Evolutionary conservation across 2,329 filamentous ascomycete species (phyloP).

Genomic region (Xylariaceae sp.): DNA sequence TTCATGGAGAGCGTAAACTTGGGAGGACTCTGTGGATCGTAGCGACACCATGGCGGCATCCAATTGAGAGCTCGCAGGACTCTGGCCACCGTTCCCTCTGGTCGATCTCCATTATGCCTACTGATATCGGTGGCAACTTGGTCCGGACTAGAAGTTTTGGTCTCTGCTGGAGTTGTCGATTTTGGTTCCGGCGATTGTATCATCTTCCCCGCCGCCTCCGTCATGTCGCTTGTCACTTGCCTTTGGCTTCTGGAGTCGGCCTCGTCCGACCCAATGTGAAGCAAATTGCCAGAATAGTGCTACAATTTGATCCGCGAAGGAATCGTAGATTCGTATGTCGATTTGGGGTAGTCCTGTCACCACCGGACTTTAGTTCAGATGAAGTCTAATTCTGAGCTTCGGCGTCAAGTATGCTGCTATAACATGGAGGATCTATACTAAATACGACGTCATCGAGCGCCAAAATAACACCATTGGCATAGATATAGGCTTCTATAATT

Average conservation of each 20-base stretch:
- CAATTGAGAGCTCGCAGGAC: slow-evolving; percentile 43
- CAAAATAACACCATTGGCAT: no score
- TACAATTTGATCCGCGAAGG: no score
- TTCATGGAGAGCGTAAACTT: slow-evolving; percentile 68
- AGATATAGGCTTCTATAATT: no score
- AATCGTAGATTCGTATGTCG: no score
- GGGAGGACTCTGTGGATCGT: slow-evolving; percentile 63
- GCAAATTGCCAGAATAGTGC: no score
- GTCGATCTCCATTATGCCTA: background rate
- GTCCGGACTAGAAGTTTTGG: background rate
- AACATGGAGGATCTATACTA: no score
- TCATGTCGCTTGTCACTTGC: background rate
- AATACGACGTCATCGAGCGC: no score
- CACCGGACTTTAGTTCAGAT: no score
- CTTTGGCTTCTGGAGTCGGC: background rate
- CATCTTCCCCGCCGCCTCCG: background rate
- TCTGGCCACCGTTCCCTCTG: slow-evolving; percentile 10
- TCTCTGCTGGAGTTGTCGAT: background rate
- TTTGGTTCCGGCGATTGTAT: background rate
- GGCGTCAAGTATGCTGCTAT: no score
- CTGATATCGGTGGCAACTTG: background rate
- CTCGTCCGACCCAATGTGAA: background rate
- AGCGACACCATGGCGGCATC: slow-evolving; percentile 66
- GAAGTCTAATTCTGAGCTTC: no score
- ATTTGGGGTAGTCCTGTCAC: no score